phyloP scores from a whole-genome alignment of 164 flowering plant genomes.

The Tinospora cordifolia region DNA sequence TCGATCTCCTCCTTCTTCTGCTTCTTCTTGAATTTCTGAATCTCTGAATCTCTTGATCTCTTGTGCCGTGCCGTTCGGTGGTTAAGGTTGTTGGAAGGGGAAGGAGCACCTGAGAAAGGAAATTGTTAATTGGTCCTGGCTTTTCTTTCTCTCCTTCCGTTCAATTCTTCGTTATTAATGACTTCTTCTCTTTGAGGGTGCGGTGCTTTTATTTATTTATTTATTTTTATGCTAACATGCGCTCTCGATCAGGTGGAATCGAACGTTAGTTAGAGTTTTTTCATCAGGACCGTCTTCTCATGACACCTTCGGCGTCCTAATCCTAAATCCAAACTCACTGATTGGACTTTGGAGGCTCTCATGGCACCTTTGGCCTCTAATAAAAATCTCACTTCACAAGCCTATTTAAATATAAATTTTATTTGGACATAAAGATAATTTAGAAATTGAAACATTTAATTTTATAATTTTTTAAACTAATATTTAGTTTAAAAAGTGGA shows the following conservation, averaged over 20 bases:
- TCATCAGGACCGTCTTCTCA: neutral
- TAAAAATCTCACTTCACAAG: too few relatives aligned
- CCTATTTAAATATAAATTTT: too few relatives aligned
- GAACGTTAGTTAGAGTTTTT: neutral
- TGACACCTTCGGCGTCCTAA: neutral
- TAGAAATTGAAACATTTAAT: too few relatives aligned
- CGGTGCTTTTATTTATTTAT: neutral
- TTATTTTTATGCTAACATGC: conserved; percentile 4
- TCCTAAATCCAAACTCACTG: neutral
- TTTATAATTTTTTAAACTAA: too few relatives aligned
- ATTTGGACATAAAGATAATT: too few relatives aligned
- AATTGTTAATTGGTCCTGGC: neutral
- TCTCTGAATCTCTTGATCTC: neutral
- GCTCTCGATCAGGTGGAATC: neutral
- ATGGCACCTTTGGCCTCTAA: too few relatives aligned
- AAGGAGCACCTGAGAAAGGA: conserved; percentile 1
- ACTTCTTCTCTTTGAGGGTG: neutral
- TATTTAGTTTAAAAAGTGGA: too few relatives aligned
- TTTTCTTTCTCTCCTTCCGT: neutral
- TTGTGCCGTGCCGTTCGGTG: neutral
- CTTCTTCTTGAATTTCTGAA: neutral
- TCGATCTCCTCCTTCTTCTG: conserved; percentile 1
- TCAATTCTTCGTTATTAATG: neutral
- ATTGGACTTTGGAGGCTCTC: too few relatives aligned
- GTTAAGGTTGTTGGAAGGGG: neutral